Evolutionary conservation across 345 rosid species (phyloP), one percentile per base, ranked within the genome.

Genomic region (Sapria himalayana): DNA sequence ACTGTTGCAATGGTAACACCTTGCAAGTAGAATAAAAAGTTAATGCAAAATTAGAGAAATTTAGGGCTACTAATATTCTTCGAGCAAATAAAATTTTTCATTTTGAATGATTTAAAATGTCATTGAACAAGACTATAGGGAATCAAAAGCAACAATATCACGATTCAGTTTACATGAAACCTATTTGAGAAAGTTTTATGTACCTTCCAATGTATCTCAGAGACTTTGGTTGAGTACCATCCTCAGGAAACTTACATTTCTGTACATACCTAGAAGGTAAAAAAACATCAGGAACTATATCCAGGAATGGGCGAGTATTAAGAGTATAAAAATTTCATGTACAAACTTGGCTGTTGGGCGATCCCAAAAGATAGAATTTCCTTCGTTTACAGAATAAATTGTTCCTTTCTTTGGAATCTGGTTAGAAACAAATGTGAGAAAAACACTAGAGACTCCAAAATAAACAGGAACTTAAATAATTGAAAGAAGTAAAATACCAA

Each of bases 281-380:
- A 25, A 7, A 7, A 22, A 12, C 12, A 12, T 46, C 33, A 39
- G 34, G 29, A 18, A 37, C 44, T 44, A 37, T 18, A 47, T 7
- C 12, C 18, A 9, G 33, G 41, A 22, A 54, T 8, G n/a, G n/a
- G n/a, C n/a, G n/a, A n/a, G n/a, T n/a, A n/a, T n/a, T n/a, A n/a
- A n/a, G n/a, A n/a, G n/a, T n/a, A n/a, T n/a, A n/a, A n/a, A 43
- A 49, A 19, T 25, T 27, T 52, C 29, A 32, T 40, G 11, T 19
- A 37, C 72, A 58, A 66, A 86, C 95, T 74, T 72, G 35, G 95
- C 61, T 11, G 95, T 89, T 49, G 93, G 93, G 60, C 61, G 71
- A 64, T 89, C 95, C 98, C 98, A 82, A 62, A 79, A 72, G 67
- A 57, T 81, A 1, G 95, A 91, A 77, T 89, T 89, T 53, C 98